Evolutionary conservation across 1,139 yeast species (phyloP).

Genomic region (Lodderomyces margitis): DNA sequence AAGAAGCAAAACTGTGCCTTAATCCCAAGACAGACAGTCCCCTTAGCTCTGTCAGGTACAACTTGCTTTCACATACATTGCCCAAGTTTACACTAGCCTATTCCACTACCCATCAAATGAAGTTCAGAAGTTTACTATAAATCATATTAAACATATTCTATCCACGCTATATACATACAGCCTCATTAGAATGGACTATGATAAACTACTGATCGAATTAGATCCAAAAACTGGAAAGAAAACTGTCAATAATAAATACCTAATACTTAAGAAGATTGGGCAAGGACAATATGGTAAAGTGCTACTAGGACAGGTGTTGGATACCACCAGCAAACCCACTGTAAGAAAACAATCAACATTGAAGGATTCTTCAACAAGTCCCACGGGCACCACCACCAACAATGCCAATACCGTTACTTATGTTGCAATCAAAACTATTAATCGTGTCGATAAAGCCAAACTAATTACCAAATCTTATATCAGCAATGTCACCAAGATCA

Average conservation of each 20-base stretch:
- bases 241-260: conserved; percentile 34
- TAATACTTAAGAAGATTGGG: conserved; percentile 39
- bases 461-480: conserved; percentile 42
- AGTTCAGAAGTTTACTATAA: not conserved
- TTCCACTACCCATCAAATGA: not conserved
- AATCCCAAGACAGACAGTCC: too few species aligned
- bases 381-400: not conserved
- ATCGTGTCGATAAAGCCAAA: conserved; percentile 39
- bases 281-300: conserved; percentile 49
- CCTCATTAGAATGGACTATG: conserved; percentile 28
- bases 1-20: too few species aligned
- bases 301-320: conserved; percentile 30
- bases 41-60: too few species aligned
- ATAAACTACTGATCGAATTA: conserved; percentile 28
- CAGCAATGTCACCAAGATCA: conserved; percentile 42
- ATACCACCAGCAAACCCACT: not conserved
- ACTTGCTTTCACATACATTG: too few species aligned
- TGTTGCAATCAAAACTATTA: conserved; percentile 49
- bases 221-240: conserved; percentile 32
- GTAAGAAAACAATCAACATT: not conserved
- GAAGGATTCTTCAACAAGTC: not conserved
- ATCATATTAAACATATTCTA: too few species aligned
- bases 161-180: too few species aligned
- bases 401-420: conserved; percentile 5
- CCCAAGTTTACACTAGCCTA: not conserved